Percentiles rank a stretch among this genome's conserved stretches.
Evolutionary conservation across 2,329 filamentous ascomycete species (phyloP).

Genomic region (Fusarium heterosporum): DNA sequence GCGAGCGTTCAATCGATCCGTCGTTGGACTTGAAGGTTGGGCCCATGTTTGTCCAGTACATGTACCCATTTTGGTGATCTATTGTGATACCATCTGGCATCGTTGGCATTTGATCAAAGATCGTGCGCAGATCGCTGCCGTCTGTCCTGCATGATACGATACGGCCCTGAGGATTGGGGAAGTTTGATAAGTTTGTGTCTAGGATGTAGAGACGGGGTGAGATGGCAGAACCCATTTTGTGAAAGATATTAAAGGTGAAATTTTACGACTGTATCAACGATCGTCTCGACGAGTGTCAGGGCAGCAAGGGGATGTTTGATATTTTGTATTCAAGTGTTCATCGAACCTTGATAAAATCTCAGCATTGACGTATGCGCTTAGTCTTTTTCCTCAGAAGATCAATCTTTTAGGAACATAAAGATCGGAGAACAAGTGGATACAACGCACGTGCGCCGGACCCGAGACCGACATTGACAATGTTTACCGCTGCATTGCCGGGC

Average conservation of each 20-base stretch:
- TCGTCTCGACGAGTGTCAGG: no score
- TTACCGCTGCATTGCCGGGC: neutral
- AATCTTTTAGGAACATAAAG: neutral
- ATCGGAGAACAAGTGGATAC: constrained; percentile 13
- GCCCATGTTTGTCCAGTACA: constrained; percentile 17
- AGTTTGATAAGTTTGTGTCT: constrained; percentile 5
- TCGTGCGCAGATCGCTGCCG: neutral
- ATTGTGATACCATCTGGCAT: constrained; percentile 14
- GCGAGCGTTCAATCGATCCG: constrained; percentile 5
- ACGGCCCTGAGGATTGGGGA: neutral
- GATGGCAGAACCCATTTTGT: neutral
- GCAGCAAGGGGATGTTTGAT: neutral
- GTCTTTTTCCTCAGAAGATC: neutral
- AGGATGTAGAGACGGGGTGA: constrained; percentile 9
- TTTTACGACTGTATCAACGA: neutral
- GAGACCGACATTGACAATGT: neutral
- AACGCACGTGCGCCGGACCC: neutral
- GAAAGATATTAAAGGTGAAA: neutral
- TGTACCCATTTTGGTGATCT: neutral
- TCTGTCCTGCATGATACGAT: constrained; percentile 10
- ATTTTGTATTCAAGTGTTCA: neutral
- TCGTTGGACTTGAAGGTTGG: constrained; percentile 10
- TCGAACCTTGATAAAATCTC: neutral
- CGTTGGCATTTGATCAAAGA: neutral
- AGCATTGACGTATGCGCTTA: neutral